Conservation (phyloP, 2,329 filamentous ascomycete species). For the Hypoxylon sp. region DNA sequence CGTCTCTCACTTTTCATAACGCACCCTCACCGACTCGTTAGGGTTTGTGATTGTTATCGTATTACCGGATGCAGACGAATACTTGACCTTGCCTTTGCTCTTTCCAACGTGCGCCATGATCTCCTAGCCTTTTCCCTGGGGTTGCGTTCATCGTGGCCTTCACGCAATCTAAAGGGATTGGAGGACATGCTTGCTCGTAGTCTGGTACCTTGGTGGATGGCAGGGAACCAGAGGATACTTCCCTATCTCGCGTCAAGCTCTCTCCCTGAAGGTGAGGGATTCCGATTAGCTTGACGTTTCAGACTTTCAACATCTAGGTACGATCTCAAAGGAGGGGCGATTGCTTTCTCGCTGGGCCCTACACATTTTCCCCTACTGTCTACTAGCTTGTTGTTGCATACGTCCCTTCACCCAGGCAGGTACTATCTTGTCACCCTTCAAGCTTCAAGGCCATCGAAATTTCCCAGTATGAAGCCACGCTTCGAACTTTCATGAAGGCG, state of each 20-base stretch:
- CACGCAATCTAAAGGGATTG: conserved; percentile 13
- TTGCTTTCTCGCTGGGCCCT: not conserved
- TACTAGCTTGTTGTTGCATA: conserved; percentile 1
- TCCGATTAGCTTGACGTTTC: not conserved
- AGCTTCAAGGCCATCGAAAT: not conserved
- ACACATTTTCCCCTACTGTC: not conserved
- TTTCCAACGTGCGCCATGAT: conserved; percentile 18
- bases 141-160: not conserved
- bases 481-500: conserved; percentile 8
- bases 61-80: conserved; percentile 24
- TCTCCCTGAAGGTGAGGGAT: conserved; percentile 3
- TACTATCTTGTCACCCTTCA: not conserved
- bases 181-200: conserved; percentile 30
- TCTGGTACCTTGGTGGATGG: conserved; percentile 15
- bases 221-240: conserved; percentile 15
- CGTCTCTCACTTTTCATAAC: conserved; percentile 18
- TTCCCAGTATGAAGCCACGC: conserved; percentile 17
- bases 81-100: conserved; percentile 9
- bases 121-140: conserved; percentile 18
- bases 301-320: too few species aligned
- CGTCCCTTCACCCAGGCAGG: conserved; percentile 5
- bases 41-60: conserved; percentile 12
- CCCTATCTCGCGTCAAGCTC: conserved; percentile 6
- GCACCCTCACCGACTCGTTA: not conserved
- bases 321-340: conserved; percentile 8